phyloP scores from a whole-genome alignment of 176 grass and related monocot species.

The Oryza meridionalis region DNA sequence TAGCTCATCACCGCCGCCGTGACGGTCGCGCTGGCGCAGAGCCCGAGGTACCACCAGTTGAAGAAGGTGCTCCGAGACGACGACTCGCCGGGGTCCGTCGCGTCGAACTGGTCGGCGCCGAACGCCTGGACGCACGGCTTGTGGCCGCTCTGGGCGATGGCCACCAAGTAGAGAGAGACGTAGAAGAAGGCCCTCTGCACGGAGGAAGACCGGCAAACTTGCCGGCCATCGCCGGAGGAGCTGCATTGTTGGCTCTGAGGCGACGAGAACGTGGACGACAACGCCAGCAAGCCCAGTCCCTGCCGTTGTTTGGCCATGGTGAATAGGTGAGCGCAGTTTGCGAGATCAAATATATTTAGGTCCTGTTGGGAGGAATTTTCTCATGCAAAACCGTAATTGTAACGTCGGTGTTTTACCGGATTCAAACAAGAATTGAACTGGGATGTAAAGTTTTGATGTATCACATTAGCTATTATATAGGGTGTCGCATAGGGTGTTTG shows the following conservation, averaged over 20 bases:
- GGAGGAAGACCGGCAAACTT: slow-evolving; percentile 11
- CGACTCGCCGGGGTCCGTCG: slow-evolving; percentile 41
- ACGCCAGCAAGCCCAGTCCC: slow-evolving; percentile 49
- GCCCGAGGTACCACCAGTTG: slow-evolving; percentile 67
- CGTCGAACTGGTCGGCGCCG: slow-evolving; percentile 70
- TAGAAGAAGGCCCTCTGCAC: slow-evolving; percentile 52
- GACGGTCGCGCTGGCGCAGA: slow-evolving; percentile 34
- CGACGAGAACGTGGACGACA: slow-evolving; percentile 40
- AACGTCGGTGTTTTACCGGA: neutral
- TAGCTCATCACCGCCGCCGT: slow-evolving; percentile 49
- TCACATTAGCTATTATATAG: too few species aligned
- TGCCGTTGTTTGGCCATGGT: neutral
- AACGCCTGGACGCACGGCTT: slow-evolving; percentile 71
- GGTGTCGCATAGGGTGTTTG: too few species aligned
- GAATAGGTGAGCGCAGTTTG: neutral
- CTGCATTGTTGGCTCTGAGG: slow-evolving; percentile 1
- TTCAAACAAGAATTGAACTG: neutral
- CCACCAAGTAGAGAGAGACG: slow-evolving; percentile 62
- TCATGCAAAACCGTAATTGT: neutral
- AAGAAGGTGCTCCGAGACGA: slow-evolving; percentile 58
- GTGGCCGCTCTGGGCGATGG: slow-evolving; percentile 60
- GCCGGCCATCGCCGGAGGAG: neutral
- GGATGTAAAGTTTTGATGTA: too few species aligned
- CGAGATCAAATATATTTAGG: neutral
- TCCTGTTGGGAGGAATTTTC: neutral